A percentile compares a stretch with the other conserved stretches of the same genome.
These are phyloP conservation scores for Picea mariana DNA, from an alignment of 83 land plant species.

Conservation along the genomic window DNA sequence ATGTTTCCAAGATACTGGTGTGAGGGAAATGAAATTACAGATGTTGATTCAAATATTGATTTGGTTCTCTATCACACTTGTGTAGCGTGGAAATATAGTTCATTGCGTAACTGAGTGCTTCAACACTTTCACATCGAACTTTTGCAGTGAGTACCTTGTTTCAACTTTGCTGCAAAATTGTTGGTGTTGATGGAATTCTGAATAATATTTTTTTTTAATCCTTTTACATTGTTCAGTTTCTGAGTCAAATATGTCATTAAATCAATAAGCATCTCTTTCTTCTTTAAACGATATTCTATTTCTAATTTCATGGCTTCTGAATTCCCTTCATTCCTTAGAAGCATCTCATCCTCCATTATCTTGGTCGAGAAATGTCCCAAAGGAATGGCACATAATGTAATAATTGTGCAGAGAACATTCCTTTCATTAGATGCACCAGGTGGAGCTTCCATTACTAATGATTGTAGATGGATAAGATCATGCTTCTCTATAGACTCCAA, in stretches of 20 bases:
- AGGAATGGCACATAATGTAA: slow-evolving; percentile 72
- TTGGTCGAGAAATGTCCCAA: slow-evolving; percentile 42
- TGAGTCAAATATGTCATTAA: slow-evolving; percentile 24
- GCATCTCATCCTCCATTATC: no score
- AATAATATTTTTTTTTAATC: no score
- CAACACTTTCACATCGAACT: no score
- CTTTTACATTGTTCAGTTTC: slow-evolving; percentile 26
- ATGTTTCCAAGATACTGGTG: no score
- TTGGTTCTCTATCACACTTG: no score
- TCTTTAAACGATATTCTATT: slow-evolving; percentile 58
- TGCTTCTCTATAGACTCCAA: not conserved
- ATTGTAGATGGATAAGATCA: slow-evolving; percentile 44
- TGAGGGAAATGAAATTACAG: no score
- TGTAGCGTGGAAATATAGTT: no score
- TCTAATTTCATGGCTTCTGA: slow-evolving; percentile 52
- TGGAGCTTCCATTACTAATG: slow-evolving; percentile 56
- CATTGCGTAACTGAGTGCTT: no score
- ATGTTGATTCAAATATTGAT: no score
- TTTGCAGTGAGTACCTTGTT: no score
- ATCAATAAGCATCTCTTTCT: slow-evolving; percentile 50
- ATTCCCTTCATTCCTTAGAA: slow-evolving; percentile 18
- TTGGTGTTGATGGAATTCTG: no score
- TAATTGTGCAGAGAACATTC: slow-evolving; percentile 56
- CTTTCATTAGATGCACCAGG: slow-evolving; percentile 61
- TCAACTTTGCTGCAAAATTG: no score